Conservation (phyloP, 257 asterid species). For the Solanum rostratum region DNA sequence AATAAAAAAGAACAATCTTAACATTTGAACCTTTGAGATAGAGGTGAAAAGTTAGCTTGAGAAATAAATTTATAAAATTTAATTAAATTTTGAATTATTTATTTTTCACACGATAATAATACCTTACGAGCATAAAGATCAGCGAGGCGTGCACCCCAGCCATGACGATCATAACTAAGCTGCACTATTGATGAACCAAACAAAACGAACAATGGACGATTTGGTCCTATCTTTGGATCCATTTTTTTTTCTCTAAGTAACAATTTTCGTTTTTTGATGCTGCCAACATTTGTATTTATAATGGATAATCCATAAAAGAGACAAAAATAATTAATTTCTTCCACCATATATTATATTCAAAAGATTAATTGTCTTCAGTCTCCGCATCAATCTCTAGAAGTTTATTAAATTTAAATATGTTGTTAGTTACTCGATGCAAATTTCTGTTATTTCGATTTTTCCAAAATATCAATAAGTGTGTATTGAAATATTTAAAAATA, state of each 20-base stretch:
- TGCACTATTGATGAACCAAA: slow-evolving; percentile 66
- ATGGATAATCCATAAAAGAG: background rate
- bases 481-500: too few species aligned
- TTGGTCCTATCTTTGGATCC: slow-evolving; percentile 31
- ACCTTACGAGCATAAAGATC: slow-evolving; percentile 57
- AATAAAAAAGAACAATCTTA: too few species aligned
- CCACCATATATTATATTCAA: background rate
- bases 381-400: background rate
- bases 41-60: too few species aligned
- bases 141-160: slow-evolving; percentile 56
- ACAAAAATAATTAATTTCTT: background rate
- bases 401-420: too few species aligned
- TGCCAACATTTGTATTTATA: background rate
- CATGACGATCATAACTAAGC: slow-evolving; percentile 30
- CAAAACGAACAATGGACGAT: slow-evolving; percentile 43
- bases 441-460: too few species aligned
- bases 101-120: background rate
- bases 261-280: background rate
- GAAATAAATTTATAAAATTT: too few species aligned
- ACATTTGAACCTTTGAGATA: too few species aligned
- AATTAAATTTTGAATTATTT: too few species aligned
- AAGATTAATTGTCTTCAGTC: too few species aligned
- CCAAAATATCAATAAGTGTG: too few species aligned
- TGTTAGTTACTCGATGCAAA: too few species aligned
- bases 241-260: background rate